Conservation (phyloP, 176 grass and related monocot genomes). For the Canna indica region DNA sequence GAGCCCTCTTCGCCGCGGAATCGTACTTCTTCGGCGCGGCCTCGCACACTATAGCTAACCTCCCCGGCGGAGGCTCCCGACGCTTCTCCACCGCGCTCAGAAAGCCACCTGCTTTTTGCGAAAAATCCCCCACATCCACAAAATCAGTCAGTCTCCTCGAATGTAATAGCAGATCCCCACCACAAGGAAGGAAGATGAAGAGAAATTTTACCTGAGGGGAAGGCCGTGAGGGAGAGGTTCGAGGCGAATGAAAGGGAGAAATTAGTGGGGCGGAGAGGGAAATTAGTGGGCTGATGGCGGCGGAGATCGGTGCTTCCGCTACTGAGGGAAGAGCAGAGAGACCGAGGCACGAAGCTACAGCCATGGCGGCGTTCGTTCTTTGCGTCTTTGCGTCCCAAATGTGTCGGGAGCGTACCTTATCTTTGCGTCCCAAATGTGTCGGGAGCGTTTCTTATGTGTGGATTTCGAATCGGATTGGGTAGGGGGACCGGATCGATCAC, state of each 20-base stretch:
- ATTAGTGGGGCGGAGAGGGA: background rate
- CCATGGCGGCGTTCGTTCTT: slow-evolving; percentile 13
- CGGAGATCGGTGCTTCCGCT: background rate
- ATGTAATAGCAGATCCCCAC: background rate
- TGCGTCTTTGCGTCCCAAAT: too few species aligned
- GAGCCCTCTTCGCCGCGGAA: slow-evolving; percentile 58
- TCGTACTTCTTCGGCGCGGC: slow-evolving; percentile 34
- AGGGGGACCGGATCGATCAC: too few species aligned
- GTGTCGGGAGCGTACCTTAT: background rate
- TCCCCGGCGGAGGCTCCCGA: background rate
- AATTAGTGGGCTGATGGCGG: too few species aligned
- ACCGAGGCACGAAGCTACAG: slow-evolving; percentile 7
- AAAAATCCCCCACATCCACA: background rate
- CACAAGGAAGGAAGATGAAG: background rate
- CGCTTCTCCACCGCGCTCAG: slow-evolving; percentile 12
- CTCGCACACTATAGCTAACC: slow-evolving; percentile 50
- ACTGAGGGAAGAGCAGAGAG: background rate
- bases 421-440: too few species aligned
- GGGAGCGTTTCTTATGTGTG: too few species aligned
- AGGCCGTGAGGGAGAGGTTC: slow-evolving; percentile 11
- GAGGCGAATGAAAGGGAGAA: slow-evolving; percentile 8
- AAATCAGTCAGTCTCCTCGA: background rate
- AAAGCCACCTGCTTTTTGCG: background rate
- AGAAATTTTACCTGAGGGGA: background rate
- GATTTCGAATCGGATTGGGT: too few species aligned